Evolutionary conservation across 768 basidiomycete genomes (phyloP), one percentile per base, ranked within the genome.

Genomic region (Russula sp.): DNA sequence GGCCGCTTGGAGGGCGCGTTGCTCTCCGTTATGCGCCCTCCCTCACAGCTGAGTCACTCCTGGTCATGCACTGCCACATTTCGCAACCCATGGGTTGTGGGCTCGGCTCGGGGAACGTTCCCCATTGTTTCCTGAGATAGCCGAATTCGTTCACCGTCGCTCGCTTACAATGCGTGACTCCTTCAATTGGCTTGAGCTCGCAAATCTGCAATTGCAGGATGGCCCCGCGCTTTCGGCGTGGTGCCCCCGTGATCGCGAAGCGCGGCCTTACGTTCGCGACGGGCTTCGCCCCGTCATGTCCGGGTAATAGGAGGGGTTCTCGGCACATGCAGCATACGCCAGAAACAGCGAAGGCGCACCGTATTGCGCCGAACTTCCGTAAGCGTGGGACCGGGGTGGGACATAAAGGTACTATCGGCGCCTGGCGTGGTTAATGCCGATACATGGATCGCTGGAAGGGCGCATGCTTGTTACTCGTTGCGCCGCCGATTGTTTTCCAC

Each of bases 221-320:
- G 27, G 27, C 27, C 27, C 27, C 27, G 27, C 27, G 14, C 32
- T 34, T 47, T 53, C 37, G 51, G 52, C 37, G 37, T 34, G 37
- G 44, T 20, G 18, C 39, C 37, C 22, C 62, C 57, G 62, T 59
- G 45, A 40, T 63, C 31, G 57, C 57, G 63, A 64, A 59, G 63
- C 47, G 47, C 32, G 45, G 40, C 34, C 55, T 60, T 64, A 64
- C 59, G 58, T 55, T 50, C 63, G 53, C 48, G 59, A 34, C 54
- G 54, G 39, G 34, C 48, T 59, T 63, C 59, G 40, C 18, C 59
- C 63, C 63, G 59, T 32, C 63, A 60, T 55, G 40, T 56, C 63
- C 59, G 63, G 58, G 45, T 22, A 39, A 16, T 34, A 37, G 37
- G 11, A 9, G 3, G 6, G 13, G 32, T 57, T 58, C 45, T 58